These are phyloP conservation scores for Xerocomus cyaneibrunnescens DNA, from an alignment of 1,284 basidiomycete genomes.

Conservation along the genomic window DNA sequence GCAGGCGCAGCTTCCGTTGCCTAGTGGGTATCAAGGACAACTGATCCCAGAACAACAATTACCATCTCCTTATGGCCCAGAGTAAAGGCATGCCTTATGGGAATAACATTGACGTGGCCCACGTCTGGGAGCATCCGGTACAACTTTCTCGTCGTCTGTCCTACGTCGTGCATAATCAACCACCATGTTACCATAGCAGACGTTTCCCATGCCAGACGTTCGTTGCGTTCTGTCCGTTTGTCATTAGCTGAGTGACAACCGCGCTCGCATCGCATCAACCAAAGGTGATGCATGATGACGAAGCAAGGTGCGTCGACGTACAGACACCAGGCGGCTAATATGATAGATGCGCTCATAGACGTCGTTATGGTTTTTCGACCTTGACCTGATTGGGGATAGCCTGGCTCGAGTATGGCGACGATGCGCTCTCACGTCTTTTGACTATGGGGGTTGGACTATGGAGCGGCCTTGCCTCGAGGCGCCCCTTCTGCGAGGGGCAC, in stretches of 20 bases:
- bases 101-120: background rate
- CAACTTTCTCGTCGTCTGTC: background rate
- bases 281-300: background rate
- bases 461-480: slow-evolving; percentile 10
- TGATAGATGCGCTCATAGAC: background rate
- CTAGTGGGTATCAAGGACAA: slow-evolving; percentile 14
- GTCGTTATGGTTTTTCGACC: background rate
- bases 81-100: background rate
- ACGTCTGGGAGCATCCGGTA: background rate
- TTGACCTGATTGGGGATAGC: background rate
- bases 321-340: background rate
- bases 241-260: background rate
- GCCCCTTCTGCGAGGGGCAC: slow-evolving; percentile 2
- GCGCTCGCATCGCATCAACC: background rate
- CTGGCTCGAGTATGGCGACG: background rate
- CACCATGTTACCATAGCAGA: background rate
- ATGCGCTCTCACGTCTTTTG: slow-evolving; percentile 6
- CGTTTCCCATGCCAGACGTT: background rate
- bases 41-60: background rate
- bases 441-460: background rate
- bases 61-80: background rate
- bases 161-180: background rate
- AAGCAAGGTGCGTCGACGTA: background rate
- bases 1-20: slow-evolving; percentile 11
- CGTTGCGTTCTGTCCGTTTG: background rate